phyloP scores from a whole-genome alignment of 2,329 filamentous ascomycete species.

The Phialophora verrucosa region DNA sequence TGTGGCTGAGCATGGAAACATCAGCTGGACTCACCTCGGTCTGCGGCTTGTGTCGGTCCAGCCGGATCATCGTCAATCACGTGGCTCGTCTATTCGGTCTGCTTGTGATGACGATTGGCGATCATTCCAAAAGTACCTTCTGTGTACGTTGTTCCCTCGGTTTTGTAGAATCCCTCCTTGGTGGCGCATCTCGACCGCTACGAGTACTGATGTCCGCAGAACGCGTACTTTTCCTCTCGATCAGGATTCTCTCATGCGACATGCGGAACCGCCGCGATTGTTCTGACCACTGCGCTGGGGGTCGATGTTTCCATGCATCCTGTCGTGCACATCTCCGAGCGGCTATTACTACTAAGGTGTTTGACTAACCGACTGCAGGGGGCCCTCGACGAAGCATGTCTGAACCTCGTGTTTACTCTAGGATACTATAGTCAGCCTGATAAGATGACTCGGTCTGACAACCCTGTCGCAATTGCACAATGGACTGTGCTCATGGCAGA shows the following conservation, averaged over 20 bases:
- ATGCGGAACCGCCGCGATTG: conserved; percentile 8
- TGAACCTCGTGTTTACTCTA: background rate
- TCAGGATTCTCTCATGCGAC: background rate
- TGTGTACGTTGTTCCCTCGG: background rate
- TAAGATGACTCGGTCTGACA: background rate
- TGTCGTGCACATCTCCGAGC: conserved; percentile 22
- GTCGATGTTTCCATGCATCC: conserved; percentile 14
- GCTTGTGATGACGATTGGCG: background rate
- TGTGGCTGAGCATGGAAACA: conserved; percentile 20
- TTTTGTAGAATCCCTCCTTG: background rate
- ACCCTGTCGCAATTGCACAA: background rate
- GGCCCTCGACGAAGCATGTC: background rate
- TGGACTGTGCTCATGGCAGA: background rate
- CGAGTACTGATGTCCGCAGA: background rate
- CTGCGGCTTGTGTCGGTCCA: background rate
- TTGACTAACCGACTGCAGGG: background rate
- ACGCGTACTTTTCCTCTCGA: background rate
- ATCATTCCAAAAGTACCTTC: background rate
- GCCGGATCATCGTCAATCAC: background rate
- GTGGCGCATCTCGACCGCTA: background rate
- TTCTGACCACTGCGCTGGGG: background rate
- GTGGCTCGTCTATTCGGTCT: background rate
- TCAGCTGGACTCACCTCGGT: background rate
- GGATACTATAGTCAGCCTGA: background rate
- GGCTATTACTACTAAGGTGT: conserved; percentile 10